These are phyloP conservation scores for Trichothecium roseum DNA, from an alignment of 2,329 filamentous ascomycete species.

Conservation along the genomic window DNA sequence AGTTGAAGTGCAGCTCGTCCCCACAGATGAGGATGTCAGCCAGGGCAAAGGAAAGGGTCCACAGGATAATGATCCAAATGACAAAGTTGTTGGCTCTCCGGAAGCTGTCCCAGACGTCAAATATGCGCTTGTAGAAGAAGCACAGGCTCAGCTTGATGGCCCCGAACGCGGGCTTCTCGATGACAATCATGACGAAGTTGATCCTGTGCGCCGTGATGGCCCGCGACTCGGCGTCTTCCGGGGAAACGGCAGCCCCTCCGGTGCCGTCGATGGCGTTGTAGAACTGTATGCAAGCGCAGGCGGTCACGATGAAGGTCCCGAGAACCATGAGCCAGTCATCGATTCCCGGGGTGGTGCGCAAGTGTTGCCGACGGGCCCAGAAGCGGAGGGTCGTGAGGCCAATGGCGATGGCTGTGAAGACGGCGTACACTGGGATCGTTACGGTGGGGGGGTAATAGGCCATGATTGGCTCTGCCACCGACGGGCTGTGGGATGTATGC, in stretches of 20 bases:
- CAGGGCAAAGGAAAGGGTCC: slow-evolving; percentile 3
- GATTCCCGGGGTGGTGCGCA: slow-evolving; percentile 1
- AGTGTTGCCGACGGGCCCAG: slow-evolving; percentile 3
- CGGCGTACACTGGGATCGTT: slow-evolving; percentile 5
- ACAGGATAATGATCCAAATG: slow-evolving; percentile 3
- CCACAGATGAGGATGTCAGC: slow-evolving; percentile 5
- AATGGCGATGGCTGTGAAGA: slow-evolving; percentile 5
- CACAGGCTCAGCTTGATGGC: slow-evolving; percentile 7
- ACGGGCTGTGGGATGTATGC: too few species aligned
- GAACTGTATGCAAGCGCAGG: slow-evolving; percentile 5
- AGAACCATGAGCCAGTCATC: slow-evolving; percentile 6
- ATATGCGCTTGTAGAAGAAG: slow-evolving; percentile 7
- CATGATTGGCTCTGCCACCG: background rate
- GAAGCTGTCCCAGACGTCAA: slow-evolving; percentile 5
- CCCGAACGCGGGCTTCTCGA: slow-evolving; percentile 7
- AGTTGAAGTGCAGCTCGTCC: slow-evolving; percentile 3
- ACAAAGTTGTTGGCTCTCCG: slow-evolving; percentile 3
- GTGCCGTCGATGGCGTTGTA: slow-evolving; percentile 5
- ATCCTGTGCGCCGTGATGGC: slow-evolving; percentile 2
- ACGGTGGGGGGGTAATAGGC: slow-evolving; percentile 3
- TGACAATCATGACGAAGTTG: slow-evolving; percentile 6
- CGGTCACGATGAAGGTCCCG: slow-evolving; percentile 2
- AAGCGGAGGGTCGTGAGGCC: slow-evolving; percentile 5
- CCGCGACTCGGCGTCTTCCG: slow-evolving; percentile 1
- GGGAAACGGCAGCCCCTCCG: slow-evolving; percentile 3